A percentile compares a stretch with the other conserved stretches of the same genome.
phyloP scores from a whole-genome alignment of 345 rosid species.

The Eucalyptus pauciflora region DNA sequence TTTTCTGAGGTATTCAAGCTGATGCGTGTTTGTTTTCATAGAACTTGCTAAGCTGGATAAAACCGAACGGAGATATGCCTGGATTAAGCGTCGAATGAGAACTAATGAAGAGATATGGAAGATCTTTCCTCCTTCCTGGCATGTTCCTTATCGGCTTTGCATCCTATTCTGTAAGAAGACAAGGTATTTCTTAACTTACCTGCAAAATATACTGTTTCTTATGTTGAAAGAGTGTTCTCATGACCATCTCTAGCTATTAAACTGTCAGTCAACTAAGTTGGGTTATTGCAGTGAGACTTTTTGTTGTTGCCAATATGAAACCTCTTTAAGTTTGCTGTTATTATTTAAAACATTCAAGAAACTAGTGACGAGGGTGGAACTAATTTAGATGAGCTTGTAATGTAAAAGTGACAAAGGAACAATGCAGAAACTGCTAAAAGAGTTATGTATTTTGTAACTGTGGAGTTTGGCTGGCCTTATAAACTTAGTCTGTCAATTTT shows the following conservation, averaged over 20 bases:
- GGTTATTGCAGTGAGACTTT: not conserved
- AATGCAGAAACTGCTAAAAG: not conserved
- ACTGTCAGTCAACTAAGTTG: not conserved
- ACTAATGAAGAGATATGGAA: constrained; percentile 97
- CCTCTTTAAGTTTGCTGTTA: not conserved
- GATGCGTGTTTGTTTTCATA: not conserved
- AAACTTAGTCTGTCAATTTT: not conserved
- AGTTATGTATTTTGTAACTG: not conserved
- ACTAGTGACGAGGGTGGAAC: not conserved
- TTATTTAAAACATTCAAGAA: not conserved
- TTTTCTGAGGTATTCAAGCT: not conserved
- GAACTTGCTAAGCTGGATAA: constrained; percentile 97
- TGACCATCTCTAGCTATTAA: not conserved
- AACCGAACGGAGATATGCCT: constrained; percentile 91
- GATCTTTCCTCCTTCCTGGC: constrained; percentile 93
- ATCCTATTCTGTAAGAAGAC: constrained; percentile 96
- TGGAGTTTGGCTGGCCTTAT: not conserved
- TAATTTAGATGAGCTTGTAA: not conserved
- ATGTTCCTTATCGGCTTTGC: constrained; percentile 87
- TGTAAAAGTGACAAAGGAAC: not conserved
- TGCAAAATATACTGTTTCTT: not conserved
- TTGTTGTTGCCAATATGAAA: not conserved
- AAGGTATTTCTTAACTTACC: constrained; percentile 27
- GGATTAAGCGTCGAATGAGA: constrained; percentile 95
- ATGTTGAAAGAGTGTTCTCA: not conserved